A percentile compares a stretch with the other conserved stretches of the same genome.
Conservation (phyloP, 2,329 filamentous ascomycete genomes). For the Botrytis aclada region DNA sequence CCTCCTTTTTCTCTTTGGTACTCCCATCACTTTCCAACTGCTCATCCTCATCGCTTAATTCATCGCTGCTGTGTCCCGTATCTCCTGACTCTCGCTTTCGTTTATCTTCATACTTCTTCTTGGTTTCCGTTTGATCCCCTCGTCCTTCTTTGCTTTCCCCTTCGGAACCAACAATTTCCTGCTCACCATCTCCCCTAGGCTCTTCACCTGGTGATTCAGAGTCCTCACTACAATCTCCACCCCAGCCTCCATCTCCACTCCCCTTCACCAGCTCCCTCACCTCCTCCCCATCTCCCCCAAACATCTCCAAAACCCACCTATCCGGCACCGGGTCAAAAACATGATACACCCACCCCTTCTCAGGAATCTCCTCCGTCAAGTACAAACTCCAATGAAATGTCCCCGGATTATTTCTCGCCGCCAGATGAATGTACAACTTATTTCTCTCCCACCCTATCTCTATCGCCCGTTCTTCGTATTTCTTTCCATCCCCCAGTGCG, state of each 20-base stretch:
- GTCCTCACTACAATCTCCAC: not conserved
- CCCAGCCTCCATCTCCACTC: not conserved
- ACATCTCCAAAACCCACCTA: not conserved
- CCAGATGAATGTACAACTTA: not conserved
- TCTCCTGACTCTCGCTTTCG: not conserved
- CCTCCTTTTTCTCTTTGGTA: not conserved
- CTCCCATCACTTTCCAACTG: not conserved
- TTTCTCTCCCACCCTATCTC: not conserved
- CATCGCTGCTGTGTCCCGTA: not conserved
- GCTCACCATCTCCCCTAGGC: not conserved
- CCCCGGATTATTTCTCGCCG: not conserved
- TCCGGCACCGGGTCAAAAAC: not conserved
- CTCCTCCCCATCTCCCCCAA: not conserved
- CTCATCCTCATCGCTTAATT: not conserved
- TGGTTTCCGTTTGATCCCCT: rapidly evolving
- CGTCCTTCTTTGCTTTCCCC: not conserved
- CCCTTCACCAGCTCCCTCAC: not conserved
- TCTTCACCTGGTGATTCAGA: not conserved
- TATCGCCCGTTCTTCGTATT: not conserved
- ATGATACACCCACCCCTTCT: not conserved
- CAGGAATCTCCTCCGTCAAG: not conserved
- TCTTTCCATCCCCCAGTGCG: not conserved
- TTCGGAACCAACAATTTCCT: not conserved
- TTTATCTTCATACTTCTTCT: not conserved
- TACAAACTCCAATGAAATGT: slow-evolving; percentile 6